Base-by-base conservation (phyloP, 352 stramenopile species). In the Pythium utonaiense region DNA sequence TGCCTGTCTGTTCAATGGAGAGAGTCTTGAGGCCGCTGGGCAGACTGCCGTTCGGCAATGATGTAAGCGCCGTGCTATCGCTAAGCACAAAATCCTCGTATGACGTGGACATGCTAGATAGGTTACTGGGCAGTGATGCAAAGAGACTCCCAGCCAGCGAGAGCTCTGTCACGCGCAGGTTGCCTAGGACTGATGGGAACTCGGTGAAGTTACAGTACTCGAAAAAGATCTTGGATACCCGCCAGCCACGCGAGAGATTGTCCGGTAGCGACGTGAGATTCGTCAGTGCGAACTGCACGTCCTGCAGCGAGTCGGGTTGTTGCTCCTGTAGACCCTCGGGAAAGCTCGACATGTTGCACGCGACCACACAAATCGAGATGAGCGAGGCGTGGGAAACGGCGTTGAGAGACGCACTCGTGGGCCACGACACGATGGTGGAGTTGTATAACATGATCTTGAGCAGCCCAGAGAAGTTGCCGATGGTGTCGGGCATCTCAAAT, bases 1-100 rank as follows among this genome's bases (percentile, higher is more conserved):
- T 19, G 31, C 12, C 49, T 6, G 67, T 74, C 45, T 75, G 64
- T 38, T 78, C 70, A 41, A 78, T 64, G 17, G 70, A 78, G 12
- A 65, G 40, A 17, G 65, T 17, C 6, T 44, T 42, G 5, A 57
- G 21, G 6, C 51, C 44, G 5, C n/a, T 42, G 0, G 49, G 50
- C 31, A 73, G 36, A 5, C 57, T 65, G 7, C 2, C 54, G 2
- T 25, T 41, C 0, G 64, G 64, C 3, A 73, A 27, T 33, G 24
- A 44, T 0, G 53, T 48, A 1, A 78, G 30, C n/a, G 55, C 41
- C 10, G 50, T n/a, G 51, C 64, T 70, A 25, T 48, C 51, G 14
- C 51, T 30, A 5, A 60, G 54, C 28, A 56, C 48, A 0, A 69
- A 36, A 7, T 51, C 55, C 6, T 61, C 30, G 55, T 58, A 60